A percentile compares a stretch with the other conserved stretches of the same genome.
Conservation (phyloP, 306 rosid species). For the Casuarina glauca region DNA sequence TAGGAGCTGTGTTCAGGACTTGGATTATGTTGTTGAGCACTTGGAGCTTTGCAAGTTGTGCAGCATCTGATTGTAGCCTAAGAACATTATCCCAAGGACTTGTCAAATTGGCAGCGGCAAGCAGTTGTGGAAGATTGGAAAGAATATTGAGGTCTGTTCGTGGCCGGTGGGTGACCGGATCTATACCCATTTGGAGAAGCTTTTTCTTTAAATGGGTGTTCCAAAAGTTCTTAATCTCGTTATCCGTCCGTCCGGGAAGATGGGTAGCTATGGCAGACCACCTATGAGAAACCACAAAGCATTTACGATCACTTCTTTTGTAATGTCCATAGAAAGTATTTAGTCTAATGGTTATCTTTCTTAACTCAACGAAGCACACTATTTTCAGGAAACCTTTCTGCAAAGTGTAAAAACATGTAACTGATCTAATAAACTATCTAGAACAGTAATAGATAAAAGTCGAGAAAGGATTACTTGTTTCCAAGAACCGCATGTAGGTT, state of each 20-base stretch:
- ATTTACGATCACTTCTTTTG: background rate
- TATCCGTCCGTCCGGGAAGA: slow-evolving; percentile 82
- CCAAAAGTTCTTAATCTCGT: slow-evolving; percentile 86
- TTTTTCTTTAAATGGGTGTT: slow-evolving; percentile 76
- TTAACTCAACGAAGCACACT: background rate
- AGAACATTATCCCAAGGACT: slow-evolving; percentile 33
- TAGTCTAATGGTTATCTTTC: background rate
- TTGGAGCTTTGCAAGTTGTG: slow-evolving; percentile 54
- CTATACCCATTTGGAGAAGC: slow-evolving; percentile 74
- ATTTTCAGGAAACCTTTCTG: background rate
- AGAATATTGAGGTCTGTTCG: slow-evolving; percentile 45
- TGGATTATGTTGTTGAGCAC: slow-evolving; percentile 50
- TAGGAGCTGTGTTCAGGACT: slow-evolving; percentile 26
- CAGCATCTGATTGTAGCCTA: slow-evolving; percentile 40
- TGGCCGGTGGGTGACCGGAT: slow-evolving; percentile 74
- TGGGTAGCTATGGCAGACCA: slow-evolving; percentile 82
- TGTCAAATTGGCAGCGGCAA: slow-evolving; percentile 43
- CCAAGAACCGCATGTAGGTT: slow-evolving; percentile 66
- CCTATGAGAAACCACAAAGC: slow-evolving; percentile 27
- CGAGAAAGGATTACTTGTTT: slow-evolving; percentile 50
- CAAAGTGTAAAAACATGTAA: background rate
- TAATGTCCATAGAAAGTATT: background rate
- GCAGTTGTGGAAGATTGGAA: slow-evolving; percentile 49
- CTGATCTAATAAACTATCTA: background rate
- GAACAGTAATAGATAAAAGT: too few species aligned